Evolutionary conservation across 148 eudicot species (phyloP), one percentile per base, ranked within the genome.

Genomic region (Chenopodium formosanum): DNA sequence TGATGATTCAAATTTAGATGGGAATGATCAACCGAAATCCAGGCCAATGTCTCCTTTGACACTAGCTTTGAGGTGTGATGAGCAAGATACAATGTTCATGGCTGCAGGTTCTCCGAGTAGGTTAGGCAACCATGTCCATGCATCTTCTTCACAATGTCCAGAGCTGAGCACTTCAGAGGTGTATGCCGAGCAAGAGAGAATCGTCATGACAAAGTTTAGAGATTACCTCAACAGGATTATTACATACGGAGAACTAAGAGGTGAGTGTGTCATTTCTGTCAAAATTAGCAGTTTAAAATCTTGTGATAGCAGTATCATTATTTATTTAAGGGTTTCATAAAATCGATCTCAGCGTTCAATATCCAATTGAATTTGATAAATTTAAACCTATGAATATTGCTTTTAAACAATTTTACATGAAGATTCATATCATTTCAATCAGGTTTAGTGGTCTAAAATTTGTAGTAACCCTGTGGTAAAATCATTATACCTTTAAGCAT

Each of bases 191-290:
- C 99, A 96, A 85, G 99, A 96, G 86, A 87, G 90, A 83, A 90
- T 89, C 65, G 90, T 94, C 13, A 85, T 96, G 83, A 88, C 93
- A 58, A 94, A 91, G 83, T 90, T 94, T 80, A 92, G 98, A 68
- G 99, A 96, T 86, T 96, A 95, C 85, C 97, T 96, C 76, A 92
- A 94, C 85, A 89, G 86, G 84, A 91, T 96, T 79, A 90, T 96
- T 85, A 88, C 93, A 71, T 86, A 90, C 70, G 98, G 99, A 81
- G 98, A 94, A 84, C 82, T 96, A 79, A 94, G 91, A 92, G 98
- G 98, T 86, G 81, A 88, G 85, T 80, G 75, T 65, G 9, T 29
- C 48, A 63, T 78, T 81, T 82, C 27, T 66, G 14, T 63, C 17
- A 29, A 52, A 22, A 32, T 22, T 34, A 32, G 16, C 11, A 9